Conservation (phyloP, 2,329 filamentous ascomycete genomes). For the Ophiostoma tasmaniense region DNA sequence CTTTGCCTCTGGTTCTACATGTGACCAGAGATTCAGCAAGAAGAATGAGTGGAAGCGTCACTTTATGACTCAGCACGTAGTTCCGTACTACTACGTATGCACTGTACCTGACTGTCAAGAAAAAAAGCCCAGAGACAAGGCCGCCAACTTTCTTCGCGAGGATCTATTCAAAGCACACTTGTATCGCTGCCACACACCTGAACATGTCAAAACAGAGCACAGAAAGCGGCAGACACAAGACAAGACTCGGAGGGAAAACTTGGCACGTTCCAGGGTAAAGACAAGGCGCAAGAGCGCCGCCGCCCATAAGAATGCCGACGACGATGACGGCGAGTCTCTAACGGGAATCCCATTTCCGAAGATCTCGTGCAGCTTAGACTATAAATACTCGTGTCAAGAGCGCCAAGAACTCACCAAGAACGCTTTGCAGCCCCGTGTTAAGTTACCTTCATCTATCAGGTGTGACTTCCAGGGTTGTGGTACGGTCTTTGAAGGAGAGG, state of each 20-base stretch:
- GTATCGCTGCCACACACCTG: not conserved
- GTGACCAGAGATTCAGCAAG: conserved; percentile 59
- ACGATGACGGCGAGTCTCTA: not conserved
- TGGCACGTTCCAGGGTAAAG: not conserved
- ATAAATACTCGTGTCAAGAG: not conserved
- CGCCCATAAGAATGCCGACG: not conserved
- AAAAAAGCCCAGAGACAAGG: not conserved
- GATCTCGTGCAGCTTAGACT: not conserved
- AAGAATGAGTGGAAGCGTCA: conserved; percentile 98
- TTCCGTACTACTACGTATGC: conserved; percentile 68
- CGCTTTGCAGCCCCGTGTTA: not conserved
- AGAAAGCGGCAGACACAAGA: not conserved
- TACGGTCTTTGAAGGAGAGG: not conserved
- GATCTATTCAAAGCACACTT: not conserved
- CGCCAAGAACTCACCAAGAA: not conserved
- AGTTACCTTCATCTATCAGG: not conserved
- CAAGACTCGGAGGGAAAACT: too few relatives aligned
- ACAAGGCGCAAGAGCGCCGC: not conserved
- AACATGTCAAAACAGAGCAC: not conserved
- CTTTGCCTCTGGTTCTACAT: conserved; percentile 60
- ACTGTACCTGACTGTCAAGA: conserved; percentile 40
- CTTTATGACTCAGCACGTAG: conserved; percentile 69
- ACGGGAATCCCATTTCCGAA: not conserved
- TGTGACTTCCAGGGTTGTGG: not conserved
- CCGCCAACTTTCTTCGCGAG: not conserved